Conservation (phyloP, 768 basidiomycete species). For the Kwoniella dejecticola region DNA sequence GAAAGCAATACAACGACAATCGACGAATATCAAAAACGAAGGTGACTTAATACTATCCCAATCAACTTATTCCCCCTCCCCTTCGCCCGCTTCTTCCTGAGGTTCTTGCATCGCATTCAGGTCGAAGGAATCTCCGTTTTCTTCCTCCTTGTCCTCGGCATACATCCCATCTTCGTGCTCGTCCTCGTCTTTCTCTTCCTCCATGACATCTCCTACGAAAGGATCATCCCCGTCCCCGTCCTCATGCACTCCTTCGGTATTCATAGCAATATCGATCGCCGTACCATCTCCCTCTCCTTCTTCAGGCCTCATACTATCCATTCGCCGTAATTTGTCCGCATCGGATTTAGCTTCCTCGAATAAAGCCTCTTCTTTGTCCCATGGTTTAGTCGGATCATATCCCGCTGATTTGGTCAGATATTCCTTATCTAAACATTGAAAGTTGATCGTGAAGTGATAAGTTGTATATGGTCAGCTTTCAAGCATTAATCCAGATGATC, state of each 20-base stretch:
- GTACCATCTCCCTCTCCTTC: too few species aligned
- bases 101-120: too few species aligned
- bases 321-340: conserved; percentile 12
- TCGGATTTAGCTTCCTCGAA: conserved; percentile 33
- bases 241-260: not conserved
- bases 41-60: too few species aligned
- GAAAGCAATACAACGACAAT: too few species aligned
- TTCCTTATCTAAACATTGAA: conserved; percentile 29
- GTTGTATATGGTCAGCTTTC: not conserved
- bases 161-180: not conserved
- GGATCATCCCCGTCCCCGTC: conserved; percentile 7
- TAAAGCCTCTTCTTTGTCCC: conserved; percentile 28
- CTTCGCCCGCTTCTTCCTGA: too few species aligned
- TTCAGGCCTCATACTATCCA: conserved; percentile 10
- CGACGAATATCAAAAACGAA: too few species aligned
- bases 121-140: too few species aligned
- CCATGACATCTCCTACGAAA: conserved; percentile 1
- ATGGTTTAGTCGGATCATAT: conserved; percentile 29
- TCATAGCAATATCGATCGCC: not conserved
- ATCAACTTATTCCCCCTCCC: too few species aligned
- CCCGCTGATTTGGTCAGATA: conserved; percentile 35
- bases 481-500: not conserved
- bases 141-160: too few species aligned
- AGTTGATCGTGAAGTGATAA: too few species aligned
- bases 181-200: not conserved